Evolutionary conservation across 257 asterid species (phyloP), one percentile per base, ranked within the genome.

Genomic region (Marsdenia floribunda): DNA sequence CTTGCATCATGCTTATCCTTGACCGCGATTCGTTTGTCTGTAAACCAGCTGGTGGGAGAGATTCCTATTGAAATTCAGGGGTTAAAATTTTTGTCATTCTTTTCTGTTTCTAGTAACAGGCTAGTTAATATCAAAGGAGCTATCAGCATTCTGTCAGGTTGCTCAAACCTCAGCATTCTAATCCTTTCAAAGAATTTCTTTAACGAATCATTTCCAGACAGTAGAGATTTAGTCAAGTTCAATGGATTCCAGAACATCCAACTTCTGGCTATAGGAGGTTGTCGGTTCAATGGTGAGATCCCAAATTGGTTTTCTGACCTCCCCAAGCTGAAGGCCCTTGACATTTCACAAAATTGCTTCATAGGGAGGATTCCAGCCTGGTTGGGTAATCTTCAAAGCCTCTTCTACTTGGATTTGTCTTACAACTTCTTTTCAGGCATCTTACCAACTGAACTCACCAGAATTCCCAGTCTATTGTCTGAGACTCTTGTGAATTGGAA

Each of bases 351-450:
- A 76, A 90, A 92, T 80, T 68, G 75, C 37, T 26, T 94, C 75
- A 88, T 84, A 16, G 97, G 96, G 75, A 7, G 60, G 9, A 53
- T 94, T 78, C 99, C 99, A 55, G 85, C 87, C 63, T 88, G 97
- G 97, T 77, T 94, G 5, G 92, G 95, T 73, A 61, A 14, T 53
- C 85, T 89, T 18, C 88, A 89, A 5, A 80, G 88, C 70, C 96
- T 94, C 72, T 92, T 94, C 87, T 92, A 92, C 89, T 82, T 94
- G 55, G 97, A 94, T 75, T 84, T 92, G 82, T 88, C 97, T 24
- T 80, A 79, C 66, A 92, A 94, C 54, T 70, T 72, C 40, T 90
- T 92, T 2, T 67, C 88, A 10, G 97, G 96, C 74, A 58, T 42
- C 87, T 89, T 92, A 81, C 97, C 97, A 0, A 46, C 78, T 66